Base-by-base conservation (phyloP, 805 yeast genomes). In the Pachysolen tannophilus region DNA sequence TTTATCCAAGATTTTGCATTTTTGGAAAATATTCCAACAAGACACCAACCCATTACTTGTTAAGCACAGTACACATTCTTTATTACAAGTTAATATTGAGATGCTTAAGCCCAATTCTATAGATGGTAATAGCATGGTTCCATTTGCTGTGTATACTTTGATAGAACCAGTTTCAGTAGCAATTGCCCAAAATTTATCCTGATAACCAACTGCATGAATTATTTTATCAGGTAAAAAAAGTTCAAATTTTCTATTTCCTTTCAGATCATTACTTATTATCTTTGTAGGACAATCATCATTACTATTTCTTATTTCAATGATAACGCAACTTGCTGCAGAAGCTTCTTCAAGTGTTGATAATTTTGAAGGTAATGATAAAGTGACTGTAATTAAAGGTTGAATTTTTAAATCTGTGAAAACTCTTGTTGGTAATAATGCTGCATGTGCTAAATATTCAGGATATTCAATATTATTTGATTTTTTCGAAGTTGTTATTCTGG, bases 81-180 rank as follows among this genome's bases (percentile, higher is more conserved):
- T 53, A 2, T 45, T 42, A 10, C 68, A 61, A 13, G 54, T 52
- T 33, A 72, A 38, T 16, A 55, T 56, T 1, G 67, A 53, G 0
- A 74, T 53, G 33, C 64, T 63, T 10, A 55, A 55, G 0, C 82
- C 82, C 3, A 78, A 36, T 46, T 75, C 80, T 8, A 76, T 48
- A 8, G 64, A 52, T 3, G 82, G 78, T 32, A 60, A 48, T 1
- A 65, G 41, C 20, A 59, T 58, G 17, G 67, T 48, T 1, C 83
- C 83, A 6, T 55, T 52, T 0, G 69, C 60, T 1, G 69, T 53
- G 6, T 68, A 45, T 0, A 75, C 43, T 40, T 69, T 65, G 10
- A 79, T 44, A 0, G 73, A 54, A 0, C 87, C 87, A 20, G 67
- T 61, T 31, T 77, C 78, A 1, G 84, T 75, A 0, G 79, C 64